Percentiles rank a stretch among this genome's conserved stretches.
phyloP scores from a whole-genome alignment of 2,329 filamentous ascomycete species.

The Apiospora koreana region DNA sequence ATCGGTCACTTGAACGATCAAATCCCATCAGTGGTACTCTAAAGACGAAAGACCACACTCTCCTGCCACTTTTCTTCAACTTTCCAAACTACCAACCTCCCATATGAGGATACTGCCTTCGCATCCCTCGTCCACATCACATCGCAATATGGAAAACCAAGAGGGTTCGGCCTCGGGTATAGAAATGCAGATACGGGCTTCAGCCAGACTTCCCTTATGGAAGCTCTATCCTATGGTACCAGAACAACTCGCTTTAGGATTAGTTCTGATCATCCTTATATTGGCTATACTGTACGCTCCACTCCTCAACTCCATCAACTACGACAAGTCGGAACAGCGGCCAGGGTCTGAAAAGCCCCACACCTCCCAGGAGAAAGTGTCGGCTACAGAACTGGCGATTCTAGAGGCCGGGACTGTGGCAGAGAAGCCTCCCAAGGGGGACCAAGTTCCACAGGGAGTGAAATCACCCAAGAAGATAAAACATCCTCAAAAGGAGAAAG shows the following conservation, averaged over 20 bases:
- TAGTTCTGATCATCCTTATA: not conserved
- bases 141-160: not conserved
- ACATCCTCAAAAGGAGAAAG: not conserved
- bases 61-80: not conserved
- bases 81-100: not conserved
- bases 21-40: not conserved
- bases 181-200: not conserved
- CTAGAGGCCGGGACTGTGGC: not conserved
- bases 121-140: not conserved
- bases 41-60: not conserved
- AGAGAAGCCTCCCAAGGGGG: not conserved
- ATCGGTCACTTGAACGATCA: not conserved
- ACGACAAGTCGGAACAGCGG: not conserved
- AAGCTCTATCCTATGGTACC: not conserved
- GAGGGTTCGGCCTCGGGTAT: not conserved
- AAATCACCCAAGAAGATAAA: not conserved
- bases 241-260: not conserved
- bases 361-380: not conserved
- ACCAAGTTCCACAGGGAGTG: not conserved
- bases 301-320: not conserved
- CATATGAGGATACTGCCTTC: not conserved
- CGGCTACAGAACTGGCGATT: not conserved
- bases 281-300: not conserved
- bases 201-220: not conserved
- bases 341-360: not conserved